These are phyloP conservation scores for Claviceps digitariae DNA, from an alignment of 2,329 filamentous ascomycete genomes.

Conservation along the genomic window DNA sequence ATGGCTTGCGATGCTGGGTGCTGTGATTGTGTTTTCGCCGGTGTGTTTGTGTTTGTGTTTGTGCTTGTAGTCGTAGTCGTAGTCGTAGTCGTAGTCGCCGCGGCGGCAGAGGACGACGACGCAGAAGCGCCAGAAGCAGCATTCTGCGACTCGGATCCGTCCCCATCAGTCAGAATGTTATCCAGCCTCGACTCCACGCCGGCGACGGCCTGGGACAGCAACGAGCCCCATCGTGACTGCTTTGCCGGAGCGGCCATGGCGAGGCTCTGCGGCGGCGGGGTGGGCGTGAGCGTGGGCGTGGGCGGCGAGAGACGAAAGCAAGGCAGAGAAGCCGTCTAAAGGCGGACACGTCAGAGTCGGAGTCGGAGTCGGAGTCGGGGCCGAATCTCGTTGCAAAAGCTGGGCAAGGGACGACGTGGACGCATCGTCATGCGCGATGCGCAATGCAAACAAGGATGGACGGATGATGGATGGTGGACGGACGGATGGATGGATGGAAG, in stretches of 20 bases:
- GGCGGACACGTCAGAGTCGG: neutral
- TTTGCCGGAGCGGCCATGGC: conserved; percentile 37
- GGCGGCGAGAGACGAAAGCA: neutral
- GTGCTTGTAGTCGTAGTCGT: neutral
- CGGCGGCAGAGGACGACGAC: neutral
- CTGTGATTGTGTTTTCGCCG: conserved; percentile 10
- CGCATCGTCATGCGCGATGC: neutral
- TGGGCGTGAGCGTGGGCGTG: neutral
- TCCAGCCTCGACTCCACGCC: conserved; percentile 90
- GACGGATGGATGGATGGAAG: neutral
- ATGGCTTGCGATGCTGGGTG: conserved; percentile 17
- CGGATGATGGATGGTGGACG: neutral
- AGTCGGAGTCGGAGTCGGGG: too few relatives aligned
- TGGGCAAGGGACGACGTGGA: too few relatives aligned
- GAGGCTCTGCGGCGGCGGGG: conserved; percentile 2
- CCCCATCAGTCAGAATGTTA: conserved; percentile 74
- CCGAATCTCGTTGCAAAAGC: neutral
- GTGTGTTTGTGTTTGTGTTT: neutral
- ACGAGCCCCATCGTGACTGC: conserved; percentile 54
- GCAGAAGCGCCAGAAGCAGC: neutral
- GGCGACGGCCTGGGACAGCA: conserved; percentile 81
- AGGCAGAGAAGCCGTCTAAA: neutral
- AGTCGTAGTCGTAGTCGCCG: neutral
- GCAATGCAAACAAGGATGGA: neutral
- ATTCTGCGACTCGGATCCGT: conserved; percentile 26